Evolutionary conservation across 176 grass and related monocot species (phyloP).

Genomic region (Eremochloa ophiuroides): DNA sequence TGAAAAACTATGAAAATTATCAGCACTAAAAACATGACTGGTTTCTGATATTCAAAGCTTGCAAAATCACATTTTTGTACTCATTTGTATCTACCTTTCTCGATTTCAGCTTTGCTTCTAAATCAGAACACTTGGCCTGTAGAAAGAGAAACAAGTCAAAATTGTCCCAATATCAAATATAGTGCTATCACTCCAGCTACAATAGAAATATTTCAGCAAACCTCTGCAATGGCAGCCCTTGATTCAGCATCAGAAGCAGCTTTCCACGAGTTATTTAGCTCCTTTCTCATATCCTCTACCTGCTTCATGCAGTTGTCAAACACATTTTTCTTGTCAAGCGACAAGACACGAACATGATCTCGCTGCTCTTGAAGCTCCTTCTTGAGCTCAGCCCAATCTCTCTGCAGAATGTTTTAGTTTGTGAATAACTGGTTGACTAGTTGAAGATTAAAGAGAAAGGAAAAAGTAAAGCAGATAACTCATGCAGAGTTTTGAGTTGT

Average conservation of each 20-base stretch:
- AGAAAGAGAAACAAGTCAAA: slow-evolving; percentile 17
- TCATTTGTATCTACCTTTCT: slow-evolving; percentile 60
- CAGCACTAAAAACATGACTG: not conserved
- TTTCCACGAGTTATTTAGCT: slow-evolving; percentile 69
- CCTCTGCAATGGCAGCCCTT: slow-evolving; percentile 81
- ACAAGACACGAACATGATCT: slow-evolving; percentile 73
- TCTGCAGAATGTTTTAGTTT: slow-evolving; percentile 41
- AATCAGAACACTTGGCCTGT: slow-evolving; percentile 74
- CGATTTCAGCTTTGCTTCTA: slow-evolving; percentile 53
- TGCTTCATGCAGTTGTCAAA: slow-evolving; percentile 69
- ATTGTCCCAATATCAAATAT: not conserved
- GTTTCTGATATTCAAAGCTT: not conserved
- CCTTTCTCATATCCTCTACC: slow-evolving; percentile 87
- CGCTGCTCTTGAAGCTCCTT: slow-evolving; percentile 92
- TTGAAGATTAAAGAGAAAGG: not conserved
- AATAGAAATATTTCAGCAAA: slow-evolving; percentile 37
- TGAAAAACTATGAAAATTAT: not conserved
- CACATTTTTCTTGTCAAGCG: slow-evolving; percentile 71
- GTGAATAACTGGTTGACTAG: slow-evolving; percentile 11
- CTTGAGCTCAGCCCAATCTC: slow-evolving; percentile 94
- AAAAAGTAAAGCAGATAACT: not conserved
- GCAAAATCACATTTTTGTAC: slow-evolving; percentile 6
- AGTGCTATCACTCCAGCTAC: not conserved
- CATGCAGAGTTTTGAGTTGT: not conserved
- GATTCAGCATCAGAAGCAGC: slow-evolving; percentile 70